Evolutionary conservation across 306 rosid species (phyloP).

Genomic region (Bauhinia variegata): DNA sequence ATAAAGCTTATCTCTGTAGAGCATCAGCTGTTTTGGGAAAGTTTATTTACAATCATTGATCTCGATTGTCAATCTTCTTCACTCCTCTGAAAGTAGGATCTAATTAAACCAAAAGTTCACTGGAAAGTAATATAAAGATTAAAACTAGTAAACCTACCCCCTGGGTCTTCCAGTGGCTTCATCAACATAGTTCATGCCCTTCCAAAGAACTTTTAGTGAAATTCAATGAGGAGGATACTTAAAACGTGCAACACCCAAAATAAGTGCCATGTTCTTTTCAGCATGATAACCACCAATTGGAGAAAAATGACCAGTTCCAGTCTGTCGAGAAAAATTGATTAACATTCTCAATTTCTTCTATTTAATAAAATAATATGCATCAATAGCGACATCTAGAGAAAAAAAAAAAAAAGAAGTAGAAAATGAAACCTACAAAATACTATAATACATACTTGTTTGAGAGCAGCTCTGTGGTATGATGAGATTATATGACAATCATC

Average conservation of each 20-base stretch:
- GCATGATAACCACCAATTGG: slow-evolving; percentile 94
- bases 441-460: slow-evolving; percentile 66
- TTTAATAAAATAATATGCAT: slow-evolving; percentile 1
- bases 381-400: slow-evolving; percentile 1
- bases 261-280: slow-evolving; percentile 83
- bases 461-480: slow-evolving; percentile 75
- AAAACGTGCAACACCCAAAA: slow-evolving; percentile 94
- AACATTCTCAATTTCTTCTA: slow-evolving; percentile 20
- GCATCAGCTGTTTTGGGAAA: neutral
- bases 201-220: slow-evolving; percentile 81
- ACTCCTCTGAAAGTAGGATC: slow-evolving; percentile 1
- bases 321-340: slow-evolving; percentile 50
- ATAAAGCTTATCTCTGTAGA: too few species aligned
- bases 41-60: slow-evolving; percentile 1
- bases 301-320: slow-evolving; percentile 95
- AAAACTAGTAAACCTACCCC: slow-evolving; percentile 57
- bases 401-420: neutral
- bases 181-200: slow-evolving; percentile 76
- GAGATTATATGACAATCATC: slow-evolving; percentile 83
- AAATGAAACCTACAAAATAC: slow-evolving; percentile 1
- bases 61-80: slow-evolving; percentile 2
- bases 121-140: slow-evolving; percentile 22
- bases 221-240: slow-evolving; percentile 99
- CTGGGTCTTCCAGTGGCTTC: slow-evolving; percentile 64
- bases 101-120: slow-evolving; percentile 14